Evolutionary conservation across 2,329 filamentous ascomycete genomes (phyloP), one percentile per base, ranked within the genome.

Genomic region (Seiridium unicorne): DNA sequence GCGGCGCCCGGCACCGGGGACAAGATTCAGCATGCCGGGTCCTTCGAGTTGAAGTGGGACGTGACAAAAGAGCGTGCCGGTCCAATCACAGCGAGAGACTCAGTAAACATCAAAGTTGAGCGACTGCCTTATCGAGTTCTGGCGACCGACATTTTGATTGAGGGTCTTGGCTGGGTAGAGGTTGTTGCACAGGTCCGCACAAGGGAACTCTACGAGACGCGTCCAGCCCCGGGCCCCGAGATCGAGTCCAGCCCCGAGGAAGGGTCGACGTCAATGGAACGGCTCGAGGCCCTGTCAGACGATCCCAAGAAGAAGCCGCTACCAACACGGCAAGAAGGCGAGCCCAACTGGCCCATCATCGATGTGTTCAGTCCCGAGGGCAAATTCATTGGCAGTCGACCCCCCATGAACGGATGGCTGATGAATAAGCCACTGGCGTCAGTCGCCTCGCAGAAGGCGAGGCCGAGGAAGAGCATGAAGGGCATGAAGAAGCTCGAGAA

Each of bases 81-180:
- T 0, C 89, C 90, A 0, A 74, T 93, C 46, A 91, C 89, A 3
- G 79, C 82, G 38, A 84, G 81, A 60, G 80, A 84, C 55, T 90
- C 85, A 2, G 83, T 83, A 49, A 87, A 83, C 44, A 78, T 89
- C 51, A 86, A 84, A 59, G 82, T 89, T 0, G 87, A 91, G 2
- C 78, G 81, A 13, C 78, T 98, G 4, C 92, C 93, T 0, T 99
- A 93, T 74, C 84, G 85, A 11, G 87, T 98, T 2, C 82, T 95
- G 62, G 87, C 89, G 7, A 84, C 89, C 0, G 96, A 99, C 70
- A 87, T 99, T 32, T 78, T 99, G 11, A 87, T 99, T 55, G 94
- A 98, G 73, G 93, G 95, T 2, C 89, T 93, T 34, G 95, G 95
- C 6, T 99, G 96, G 91, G 84, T 99, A 2, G 95, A 99, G 75